phyloP scores from a whole-genome alignment of 192 early-diverging fungal species.

The Linnemannia exigua region DNA sequence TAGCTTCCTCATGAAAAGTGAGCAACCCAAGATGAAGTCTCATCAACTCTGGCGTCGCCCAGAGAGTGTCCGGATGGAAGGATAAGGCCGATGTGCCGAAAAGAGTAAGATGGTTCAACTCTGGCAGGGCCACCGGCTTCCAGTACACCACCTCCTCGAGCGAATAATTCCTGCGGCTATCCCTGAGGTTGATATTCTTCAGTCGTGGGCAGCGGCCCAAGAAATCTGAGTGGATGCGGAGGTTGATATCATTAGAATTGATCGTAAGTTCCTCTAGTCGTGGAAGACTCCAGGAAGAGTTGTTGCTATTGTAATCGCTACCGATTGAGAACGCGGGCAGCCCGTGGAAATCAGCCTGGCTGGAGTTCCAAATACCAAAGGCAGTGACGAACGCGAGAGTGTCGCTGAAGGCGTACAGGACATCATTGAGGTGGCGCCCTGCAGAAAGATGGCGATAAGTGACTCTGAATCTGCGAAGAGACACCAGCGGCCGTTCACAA shows the following conservation, averaged over 20 bases:
- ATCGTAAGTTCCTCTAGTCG: not conserved
- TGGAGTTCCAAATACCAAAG: not conserved
- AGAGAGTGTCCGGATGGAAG: slow-evolving; percentile 6
- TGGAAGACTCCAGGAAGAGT: not conserved
- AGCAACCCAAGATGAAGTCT: not conserved
- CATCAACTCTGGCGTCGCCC: not conserved
- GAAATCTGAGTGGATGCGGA: not conserved
- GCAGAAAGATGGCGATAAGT: not conserved
- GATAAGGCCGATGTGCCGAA: not conserved
- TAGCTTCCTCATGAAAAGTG: not conserved
- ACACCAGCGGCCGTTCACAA: not conserved
- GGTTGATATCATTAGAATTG: not conserved
- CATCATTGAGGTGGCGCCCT: not conserved
- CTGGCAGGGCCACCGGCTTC: not conserved
- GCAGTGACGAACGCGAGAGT: not conserved
- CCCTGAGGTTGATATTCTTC: not conserved
- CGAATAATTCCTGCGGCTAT: not conserved
- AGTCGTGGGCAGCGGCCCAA: not conserved
- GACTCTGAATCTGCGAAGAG: not conserved
- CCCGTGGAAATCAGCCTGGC: not conserved
- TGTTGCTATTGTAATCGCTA: not conserved
- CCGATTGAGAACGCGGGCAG: not conserved
- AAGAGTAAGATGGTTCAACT: not conserved
- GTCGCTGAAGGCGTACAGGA: not conserved
- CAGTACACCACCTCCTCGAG: not conserved